These are phyloP conservation scores for Fraxinus ornus DNA, from an alignment of 305 asterid species.

Conservation along the genomic window DNA sequence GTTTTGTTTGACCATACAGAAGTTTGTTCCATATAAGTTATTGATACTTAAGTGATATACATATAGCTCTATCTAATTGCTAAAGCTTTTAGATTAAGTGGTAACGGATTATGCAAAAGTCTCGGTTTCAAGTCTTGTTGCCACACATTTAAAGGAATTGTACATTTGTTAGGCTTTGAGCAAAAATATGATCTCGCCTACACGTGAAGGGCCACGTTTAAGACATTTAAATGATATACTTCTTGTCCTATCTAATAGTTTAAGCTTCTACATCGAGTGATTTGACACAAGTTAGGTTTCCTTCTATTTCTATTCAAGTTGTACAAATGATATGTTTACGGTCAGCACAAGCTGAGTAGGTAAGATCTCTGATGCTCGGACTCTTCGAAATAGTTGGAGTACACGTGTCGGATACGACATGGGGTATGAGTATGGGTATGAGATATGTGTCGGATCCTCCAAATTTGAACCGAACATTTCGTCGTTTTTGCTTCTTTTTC, in stretches of 20 bases:
- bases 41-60: background rate
- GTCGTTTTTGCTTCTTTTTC: too few species aligned
- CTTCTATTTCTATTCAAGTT: background rate
- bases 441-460: too few species aligned
- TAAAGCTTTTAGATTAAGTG: background rate
- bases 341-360: background rate
- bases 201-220: background rate
- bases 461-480: too few species aligned
- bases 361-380: background rate
- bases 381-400: too few species aligned
- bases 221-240: background rate
- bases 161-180: background rate
- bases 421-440: too few species aligned
- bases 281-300: background rate
- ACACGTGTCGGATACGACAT: too few species aligned
- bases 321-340: background rate
- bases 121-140: background rate
- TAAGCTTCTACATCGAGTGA: background rate
- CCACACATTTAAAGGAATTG: background rate
- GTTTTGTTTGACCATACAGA: background rate
- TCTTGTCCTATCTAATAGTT: background rate
- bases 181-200: background rate
- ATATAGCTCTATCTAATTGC: background rate
- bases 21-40: background rate
- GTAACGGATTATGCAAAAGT: background rate